phyloP scores from a whole-genome alignment of 257 asterid species.

The Dorcoceras hygrometricum region DNA sequence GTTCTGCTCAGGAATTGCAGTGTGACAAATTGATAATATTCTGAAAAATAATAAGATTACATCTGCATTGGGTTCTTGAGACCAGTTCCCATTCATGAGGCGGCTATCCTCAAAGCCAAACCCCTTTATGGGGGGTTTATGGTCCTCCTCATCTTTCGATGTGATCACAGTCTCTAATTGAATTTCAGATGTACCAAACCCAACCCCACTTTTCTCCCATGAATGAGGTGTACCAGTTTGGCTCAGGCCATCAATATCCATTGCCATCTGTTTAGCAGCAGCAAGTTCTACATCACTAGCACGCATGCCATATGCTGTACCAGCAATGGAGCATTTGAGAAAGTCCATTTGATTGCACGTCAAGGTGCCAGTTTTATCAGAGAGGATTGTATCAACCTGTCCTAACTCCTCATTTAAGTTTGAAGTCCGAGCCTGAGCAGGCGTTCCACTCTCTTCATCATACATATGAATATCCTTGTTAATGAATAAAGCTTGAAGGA shows the following conservation, averaged over 20 bases:
- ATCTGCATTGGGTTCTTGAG: constrained; percentile 61
- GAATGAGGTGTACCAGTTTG: constrained; percentile 37
- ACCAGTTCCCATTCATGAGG: constrained; percentile 81
- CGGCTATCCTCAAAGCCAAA: constrained; percentile 86
- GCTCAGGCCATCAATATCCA: constrained; percentile 65
- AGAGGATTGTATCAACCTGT: constrained; percentile 83
- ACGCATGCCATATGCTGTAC: constrained; percentile 64
- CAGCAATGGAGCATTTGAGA: constrained; percentile 92
- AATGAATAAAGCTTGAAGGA: constrained; percentile 85
- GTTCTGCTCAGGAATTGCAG: constrained; percentile 87
- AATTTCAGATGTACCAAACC: constrained; percentile 50
- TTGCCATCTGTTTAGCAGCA: constrained; percentile 84
- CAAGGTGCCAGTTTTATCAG: no score
- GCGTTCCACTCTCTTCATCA: constrained; percentile 87
- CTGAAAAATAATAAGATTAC: constrained; percentile 65
- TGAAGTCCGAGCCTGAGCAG: constrained; percentile 94
- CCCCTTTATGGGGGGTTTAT: constrained; percentile 63
- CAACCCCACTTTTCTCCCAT: constrained; percentile 34
- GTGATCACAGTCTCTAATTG: constrained; percentile 65
- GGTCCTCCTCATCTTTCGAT: constrained; percentile 44
- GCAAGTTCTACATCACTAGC: constrained; percentile 95
- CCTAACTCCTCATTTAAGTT: constrained; percentile 94
- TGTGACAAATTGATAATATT: constrained; percentile 80
- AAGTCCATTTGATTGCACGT: constrained; percentile 99
- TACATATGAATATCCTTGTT: constrained; percentile 84